phyloP scores from a whole-genome alignment of 768 basidiomycete species.

The Russula compacta region DNA sequence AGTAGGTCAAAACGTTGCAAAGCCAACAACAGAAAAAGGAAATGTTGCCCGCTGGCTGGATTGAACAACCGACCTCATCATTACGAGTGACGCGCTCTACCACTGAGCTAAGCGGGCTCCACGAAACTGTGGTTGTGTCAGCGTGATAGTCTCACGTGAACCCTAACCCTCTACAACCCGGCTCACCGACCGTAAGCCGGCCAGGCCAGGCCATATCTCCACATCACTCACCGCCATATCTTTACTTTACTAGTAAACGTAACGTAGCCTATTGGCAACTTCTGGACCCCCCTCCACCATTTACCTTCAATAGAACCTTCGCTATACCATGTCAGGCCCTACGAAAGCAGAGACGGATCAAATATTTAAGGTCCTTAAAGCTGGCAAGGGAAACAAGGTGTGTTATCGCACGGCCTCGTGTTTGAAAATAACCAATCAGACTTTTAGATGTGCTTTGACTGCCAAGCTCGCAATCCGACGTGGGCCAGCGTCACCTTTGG shows the following conservation, averaged over 20 bases:
- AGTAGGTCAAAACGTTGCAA: background rate
- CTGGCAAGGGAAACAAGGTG: constrained; percentile 87
- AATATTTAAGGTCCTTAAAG: constrained; percentile 71
- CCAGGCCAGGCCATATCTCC: background rate
- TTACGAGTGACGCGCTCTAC: constrained; percentile 27
- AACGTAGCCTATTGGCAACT: background rate
- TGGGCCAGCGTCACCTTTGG: constrained; percentile 97
- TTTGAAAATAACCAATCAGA: background rate
- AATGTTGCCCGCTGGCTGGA: constrained; percentile 20
- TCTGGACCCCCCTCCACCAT: background rate
- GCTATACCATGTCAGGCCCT: constrained; percentile 51
- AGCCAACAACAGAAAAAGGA: background rate
- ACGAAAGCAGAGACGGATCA: constrained; percentile 83
- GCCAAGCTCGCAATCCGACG: constrained; percentile 90
- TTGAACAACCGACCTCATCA: constrained; percentile 22
- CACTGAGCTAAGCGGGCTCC: constrained; percentile 26
- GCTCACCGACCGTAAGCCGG: background rate
- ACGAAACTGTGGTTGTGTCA: background rate
- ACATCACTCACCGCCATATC: background rate
- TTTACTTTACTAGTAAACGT: no score
- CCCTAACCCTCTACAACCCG: background rate
- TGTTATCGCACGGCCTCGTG: constrained; percentile 3
- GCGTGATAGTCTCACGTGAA: background rate
- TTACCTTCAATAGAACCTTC: background rate
- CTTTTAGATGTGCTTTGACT: constrained; percentile 82